Base-by-base conservation (phyloP, 2,329 filamentous ascomycete species). In the Xylaria sp. region DNA sequence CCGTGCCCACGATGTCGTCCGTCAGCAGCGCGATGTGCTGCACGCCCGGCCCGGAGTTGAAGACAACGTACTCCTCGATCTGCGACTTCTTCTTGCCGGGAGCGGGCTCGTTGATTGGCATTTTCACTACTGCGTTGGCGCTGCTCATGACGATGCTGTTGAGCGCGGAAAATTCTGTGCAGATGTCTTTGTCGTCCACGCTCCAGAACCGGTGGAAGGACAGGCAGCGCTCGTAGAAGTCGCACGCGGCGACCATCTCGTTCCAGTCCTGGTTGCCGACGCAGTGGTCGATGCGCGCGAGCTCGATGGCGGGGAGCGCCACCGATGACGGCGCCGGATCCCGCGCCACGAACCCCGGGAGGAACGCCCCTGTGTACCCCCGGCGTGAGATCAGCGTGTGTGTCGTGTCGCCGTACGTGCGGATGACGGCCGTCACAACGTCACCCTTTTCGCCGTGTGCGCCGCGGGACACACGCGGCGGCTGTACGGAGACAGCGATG, bases 121-220 rank as follows among this genome's bases (percentile, higher is more conserved):
- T 98, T 84, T 98, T 98, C 82, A 98, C 94, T 4, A 92, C 81
- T 67, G 95, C 92, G 83, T 94, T 93, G 69, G 90, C 89, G 4
- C 91, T 93, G 51, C 92, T 89, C 94, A 98, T 97, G 78, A 98
- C 95, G 77, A 98, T 90, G 77, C 89, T 93, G 82, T 91, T 94
- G 57, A 98, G 86, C 10, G 95, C 94, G 0, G 91, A 94, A 87
- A 93, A 98, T 79, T 97, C 94, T 74, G 93, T 97, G 87, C 90
- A 93, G 82, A 98, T 97, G 79, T 97, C 90, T 74, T 89, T 92
- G 85, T 98, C 95, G 81, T 98, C 95, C 68, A 98, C 94, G 64
- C 91, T 94, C 95, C 95, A 98, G 90, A 98, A 98, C 74, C 94
- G 93, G 84, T 97, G 94, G 88, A 98, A 98, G 64, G 91, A 92